Evolutionary conservation across 1,284 basidiomycete species (phyloP).

Genomic region (Cryptococcus sp.): DNA sequence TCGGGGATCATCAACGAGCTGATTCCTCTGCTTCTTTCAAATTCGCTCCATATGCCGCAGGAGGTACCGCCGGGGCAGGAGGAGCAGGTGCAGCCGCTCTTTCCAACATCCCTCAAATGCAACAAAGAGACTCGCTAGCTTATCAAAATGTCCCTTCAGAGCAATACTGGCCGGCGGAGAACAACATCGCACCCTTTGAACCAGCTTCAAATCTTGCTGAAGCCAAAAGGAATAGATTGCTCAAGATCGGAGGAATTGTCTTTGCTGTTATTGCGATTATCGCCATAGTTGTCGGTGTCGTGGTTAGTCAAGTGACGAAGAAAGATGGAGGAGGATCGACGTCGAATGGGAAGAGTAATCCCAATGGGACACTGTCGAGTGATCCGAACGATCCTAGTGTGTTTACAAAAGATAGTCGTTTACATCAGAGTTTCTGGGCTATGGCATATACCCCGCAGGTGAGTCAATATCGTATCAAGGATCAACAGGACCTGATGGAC

Average conservation of each 20-base stretch:
- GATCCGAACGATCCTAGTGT: conserved; percentile 55
- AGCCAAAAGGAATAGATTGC: conserved; percentile 16
- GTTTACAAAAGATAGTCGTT: conserved; percentile 59
- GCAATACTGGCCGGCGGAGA: conserved; percentile 15
- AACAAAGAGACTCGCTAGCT: conserved; percentile 3
- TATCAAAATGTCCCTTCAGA: conserved; percentile 30
- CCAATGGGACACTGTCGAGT: conserved; percentile 6
- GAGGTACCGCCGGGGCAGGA: conserved; percentile 2
- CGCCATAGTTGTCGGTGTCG: conserved; percentile 28
- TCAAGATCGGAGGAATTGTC: conserved; percentile 22
- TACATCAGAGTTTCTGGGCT: conserved; percentile 64
- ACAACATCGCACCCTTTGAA: not conserved
- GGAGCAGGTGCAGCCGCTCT: not conserved
- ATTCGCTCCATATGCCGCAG: conserved; percentile 1
- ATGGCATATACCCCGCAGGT: conserved; percentile 66
- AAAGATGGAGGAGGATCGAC: conserved; percentile 4
- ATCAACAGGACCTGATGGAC: conserved; percentile 2
- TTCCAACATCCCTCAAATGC: conserved; percentile 4
- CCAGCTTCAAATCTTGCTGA: not conserved
- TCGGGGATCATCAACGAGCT: not conserved
- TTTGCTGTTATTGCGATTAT: conserved; percentile 27
- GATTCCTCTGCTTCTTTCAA: not conserved
- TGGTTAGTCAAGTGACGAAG: conserved; percentile 27
- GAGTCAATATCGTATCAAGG: conserved; percentile 25
- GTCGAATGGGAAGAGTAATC: conserved; percentile 2